Evolutionary conservation across 208 protist species (phyloP).

Genomic region (Acanthamoeba triangularis): DNA sequence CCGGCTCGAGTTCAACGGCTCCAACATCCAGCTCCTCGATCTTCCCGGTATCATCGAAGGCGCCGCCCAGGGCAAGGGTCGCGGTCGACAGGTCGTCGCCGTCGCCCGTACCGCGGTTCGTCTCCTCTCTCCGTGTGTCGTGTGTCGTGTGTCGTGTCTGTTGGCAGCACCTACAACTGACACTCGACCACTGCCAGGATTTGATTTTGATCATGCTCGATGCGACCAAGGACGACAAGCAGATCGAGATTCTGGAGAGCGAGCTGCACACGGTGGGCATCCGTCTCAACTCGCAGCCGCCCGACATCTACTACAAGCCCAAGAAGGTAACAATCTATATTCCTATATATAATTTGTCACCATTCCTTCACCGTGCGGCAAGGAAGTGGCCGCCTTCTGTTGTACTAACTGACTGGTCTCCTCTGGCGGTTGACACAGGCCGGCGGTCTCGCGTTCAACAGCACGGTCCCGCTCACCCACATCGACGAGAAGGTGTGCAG

Average conservation of each 20-base stretch:
- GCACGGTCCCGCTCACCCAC: conserved; percentile 80
- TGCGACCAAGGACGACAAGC: conserved; percentile 93
- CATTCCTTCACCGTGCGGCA: no score
- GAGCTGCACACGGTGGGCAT: conserved; percentile 98
- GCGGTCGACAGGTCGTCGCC: conserved; percentile 98
- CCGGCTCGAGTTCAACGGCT: conserved; percentile 97
- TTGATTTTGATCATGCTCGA: conserved; percentile 99
- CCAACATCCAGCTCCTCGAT: conserved; percentile 99
- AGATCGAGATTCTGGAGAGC: conserved; percentile 92
- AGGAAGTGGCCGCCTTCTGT: neutral
- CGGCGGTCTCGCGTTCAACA: conserved; percentile 92
- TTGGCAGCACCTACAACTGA: neutral
- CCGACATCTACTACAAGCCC: conserved; percentile 96
- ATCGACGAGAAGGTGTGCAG: conserved; percentile 73
- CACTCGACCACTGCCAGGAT: conserved; percentile 88
- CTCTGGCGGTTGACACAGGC: neutral
- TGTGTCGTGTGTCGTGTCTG: neutral
- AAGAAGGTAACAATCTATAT: no score
- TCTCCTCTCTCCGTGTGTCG: neutral
- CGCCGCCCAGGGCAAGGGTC: conserved; percentile 97
- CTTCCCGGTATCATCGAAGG: conserved; percentile 99
- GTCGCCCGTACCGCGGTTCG: conserved; percentile 95
- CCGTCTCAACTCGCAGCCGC: conserved; percentile 96
- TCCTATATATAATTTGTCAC: no score
- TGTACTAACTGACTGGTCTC: neutral